Conservation (phyloP, 306 rosid genomes). For the Casuarina cunninghamiana region DNA sequence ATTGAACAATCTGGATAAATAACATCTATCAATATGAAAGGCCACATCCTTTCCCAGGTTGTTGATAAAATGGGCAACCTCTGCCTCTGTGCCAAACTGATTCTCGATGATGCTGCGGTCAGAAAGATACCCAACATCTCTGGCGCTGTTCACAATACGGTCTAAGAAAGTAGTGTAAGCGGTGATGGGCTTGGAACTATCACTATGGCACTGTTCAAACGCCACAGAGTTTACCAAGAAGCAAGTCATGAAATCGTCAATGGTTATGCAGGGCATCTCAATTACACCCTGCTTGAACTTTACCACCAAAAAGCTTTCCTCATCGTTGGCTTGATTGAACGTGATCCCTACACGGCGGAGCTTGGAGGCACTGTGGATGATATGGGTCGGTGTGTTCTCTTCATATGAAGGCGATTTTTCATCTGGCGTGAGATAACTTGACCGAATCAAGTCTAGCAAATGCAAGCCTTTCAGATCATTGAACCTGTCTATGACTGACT, state of each 20-base stretch:
- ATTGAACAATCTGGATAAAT: too few relatives aligned
- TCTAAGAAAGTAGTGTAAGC: neutral
- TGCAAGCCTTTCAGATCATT: neutral
- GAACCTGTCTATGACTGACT: neutral
- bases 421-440: neutral
- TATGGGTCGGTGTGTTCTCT: neutral
- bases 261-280: neutral
- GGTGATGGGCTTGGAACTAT: neutral
- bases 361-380: neutral
- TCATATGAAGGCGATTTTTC: neutral
- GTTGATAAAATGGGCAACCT: too few relatives aligned
- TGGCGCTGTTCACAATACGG: too few relatives aligned
- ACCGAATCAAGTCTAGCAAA: slow-evolving; percentile 1
- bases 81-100: too few relatives aligned
- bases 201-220: neutral
- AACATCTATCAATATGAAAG: too few relatives aligned
- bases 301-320: neutral
- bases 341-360: neutral
- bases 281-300: neutral
- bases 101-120: too few relatives aligned
- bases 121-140: too few relatives aligned
- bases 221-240: neutral
- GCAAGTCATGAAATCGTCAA: neutral
- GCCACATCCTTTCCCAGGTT: too few relatives aligned
- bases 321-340: neutral